Conservation (phyloP, 2,329 filamentous ascomycete genomes). For the Aspergillus sp. region DNA sequence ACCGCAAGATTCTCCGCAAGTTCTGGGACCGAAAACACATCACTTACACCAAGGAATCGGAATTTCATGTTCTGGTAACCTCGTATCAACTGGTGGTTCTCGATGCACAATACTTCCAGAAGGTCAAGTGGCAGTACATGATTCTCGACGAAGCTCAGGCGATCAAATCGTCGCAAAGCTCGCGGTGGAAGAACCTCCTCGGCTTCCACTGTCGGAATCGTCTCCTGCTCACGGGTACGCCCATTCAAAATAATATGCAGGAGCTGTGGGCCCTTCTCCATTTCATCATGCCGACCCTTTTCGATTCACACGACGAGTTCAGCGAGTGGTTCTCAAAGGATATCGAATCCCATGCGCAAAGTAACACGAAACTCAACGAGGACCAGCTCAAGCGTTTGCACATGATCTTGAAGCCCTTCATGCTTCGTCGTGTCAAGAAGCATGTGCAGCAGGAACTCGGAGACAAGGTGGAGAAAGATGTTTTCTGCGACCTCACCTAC, state of each 20-base stretch:
- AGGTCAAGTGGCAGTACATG: constrained; percentile 99
- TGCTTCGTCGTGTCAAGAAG: constrained; percentile 99
- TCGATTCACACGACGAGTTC: constrained; percentile 62
- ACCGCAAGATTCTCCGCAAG: constrained; percentile 93
- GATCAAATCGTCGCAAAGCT: constrained; percentile 97
- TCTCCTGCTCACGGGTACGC: constrained; percentile 89
- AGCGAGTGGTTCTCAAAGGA: constrained; percentile 56
- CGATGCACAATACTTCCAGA: constrained; percentile 96
- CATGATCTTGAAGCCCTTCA: constrained; percentile 99
- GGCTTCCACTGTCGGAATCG: constrained; percentile 95
- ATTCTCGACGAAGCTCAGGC: constrained; percentile 98
- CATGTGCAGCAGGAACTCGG: constrained; percentile 98
- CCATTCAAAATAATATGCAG: constrained; percentile 99
- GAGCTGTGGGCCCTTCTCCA: constrained; percentile 96
- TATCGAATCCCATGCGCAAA: constrained; percentile 97
- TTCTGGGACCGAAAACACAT: constrained; percentile 99
- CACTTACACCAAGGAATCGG: constrained; percentile 88
- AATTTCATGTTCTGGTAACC: constrained; percentile 94
- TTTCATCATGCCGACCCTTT: constrained; percentile 99
- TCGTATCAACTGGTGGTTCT: constrained; percentile 97
- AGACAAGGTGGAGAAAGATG: constrained; percentile 95
- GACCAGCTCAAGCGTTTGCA: constrained; percentile 95
- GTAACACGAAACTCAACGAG: constrained; percentile 98
- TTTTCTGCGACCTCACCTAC: constrained; percentile 96
- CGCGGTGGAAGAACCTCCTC: constrained; percentile 92